Conservation (phyloP, 106 monocot species). For the Allium fistulosum region DNA sequence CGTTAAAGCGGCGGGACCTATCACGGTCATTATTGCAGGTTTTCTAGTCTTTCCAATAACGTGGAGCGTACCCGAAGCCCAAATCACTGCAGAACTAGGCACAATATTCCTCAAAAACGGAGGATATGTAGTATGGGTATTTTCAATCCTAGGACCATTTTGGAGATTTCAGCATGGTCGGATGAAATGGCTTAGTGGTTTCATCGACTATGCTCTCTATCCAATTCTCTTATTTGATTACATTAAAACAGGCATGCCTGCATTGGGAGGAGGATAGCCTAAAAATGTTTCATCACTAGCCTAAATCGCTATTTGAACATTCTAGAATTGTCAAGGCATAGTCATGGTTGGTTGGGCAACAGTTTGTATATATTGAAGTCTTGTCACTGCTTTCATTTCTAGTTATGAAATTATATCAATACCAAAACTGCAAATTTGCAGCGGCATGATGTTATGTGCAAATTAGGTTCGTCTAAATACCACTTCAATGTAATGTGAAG, state of each 20-base stretch:
- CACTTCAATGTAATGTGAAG: too few species aligned
- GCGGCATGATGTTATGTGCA: too few species aligned
- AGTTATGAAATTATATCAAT: slow-evolving; percentile 17
- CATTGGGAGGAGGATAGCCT: slow-evolving; percentile 18
- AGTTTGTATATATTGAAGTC: slow-evolving; percentile 15
- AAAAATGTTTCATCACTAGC: slow-evolving; percentile 13
- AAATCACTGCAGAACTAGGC: slow-evolving; percentile 36
- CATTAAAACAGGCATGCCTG: slow-evolving; percentile 26
- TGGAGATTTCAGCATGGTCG: slow-evolving; percentile 5
- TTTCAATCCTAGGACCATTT: slow-evolving; percentile 20
- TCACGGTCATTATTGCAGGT: slow-evolving; percentile 21
- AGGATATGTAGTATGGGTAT: slow-evolving; percentile 36
- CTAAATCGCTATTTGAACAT: slow-evolving; percentile 19
- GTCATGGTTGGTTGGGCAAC: slow-evolving; percentile 32
- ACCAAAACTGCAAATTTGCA: too few species aligned
- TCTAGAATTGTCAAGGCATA: slow-evolving; percentile 28
- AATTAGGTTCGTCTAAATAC: too few species aligned
- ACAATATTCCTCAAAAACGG: slow-evolving; percentile 41
- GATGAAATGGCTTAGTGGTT: slow-evolving; percentile 40
- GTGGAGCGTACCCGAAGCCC: slow-evolving; percentile 38
- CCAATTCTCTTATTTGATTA: slow-evolving; percentile 38
- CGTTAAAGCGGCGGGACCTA: slow-evolving; percentile 23
- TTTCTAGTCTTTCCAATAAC: slow-evolving; percentile 30
- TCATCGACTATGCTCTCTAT: slow-evolving; percentile 30
- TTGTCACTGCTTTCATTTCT: slow-evolving; percentile 25